Conservation (phyloP, 75 land plant genomes). For the Cryptomeria japonica region DNA sequence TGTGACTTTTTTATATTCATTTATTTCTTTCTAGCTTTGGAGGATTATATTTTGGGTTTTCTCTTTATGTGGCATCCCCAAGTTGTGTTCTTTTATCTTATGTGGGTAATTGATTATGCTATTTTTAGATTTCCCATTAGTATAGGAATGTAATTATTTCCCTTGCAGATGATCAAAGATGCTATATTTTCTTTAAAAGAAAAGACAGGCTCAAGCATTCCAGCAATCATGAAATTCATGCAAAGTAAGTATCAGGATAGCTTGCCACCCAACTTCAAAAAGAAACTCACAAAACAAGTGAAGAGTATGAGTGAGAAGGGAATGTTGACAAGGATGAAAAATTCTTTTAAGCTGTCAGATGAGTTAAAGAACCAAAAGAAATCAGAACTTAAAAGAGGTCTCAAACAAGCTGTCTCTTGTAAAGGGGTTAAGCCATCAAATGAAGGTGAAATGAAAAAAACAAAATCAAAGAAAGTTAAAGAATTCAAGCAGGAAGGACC, state of each 20-base stretch:
- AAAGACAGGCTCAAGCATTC: neutral
- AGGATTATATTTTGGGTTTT: neutral
- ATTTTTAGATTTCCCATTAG: neutral
- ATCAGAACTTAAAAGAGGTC: neutral
- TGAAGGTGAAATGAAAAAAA: neutral
- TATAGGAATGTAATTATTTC: neutral
- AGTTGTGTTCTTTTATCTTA: neutral
- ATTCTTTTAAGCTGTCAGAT: neutral
- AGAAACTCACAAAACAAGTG: neutral
- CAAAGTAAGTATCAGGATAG: neutral
- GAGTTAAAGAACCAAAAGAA: constrained; percentile 5
- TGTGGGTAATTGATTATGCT: too few species aligned
- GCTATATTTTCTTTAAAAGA: constrained; percentile 9
- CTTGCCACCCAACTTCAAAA: neutral
- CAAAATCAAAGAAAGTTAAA: neutral
- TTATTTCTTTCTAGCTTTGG: neutral
- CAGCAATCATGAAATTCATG: constrained; percentile 3
- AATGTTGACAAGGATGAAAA: neutral
- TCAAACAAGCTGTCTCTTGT: neutral
- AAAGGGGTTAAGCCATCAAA: neutral
- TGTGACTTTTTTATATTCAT: neutral
- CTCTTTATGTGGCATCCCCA: neutral
- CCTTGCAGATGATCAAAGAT: constrained; percentile 2
- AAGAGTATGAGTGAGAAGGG: constrained; percentile 6
- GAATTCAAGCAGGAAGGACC: neutral